These are phyloP conservation scores for Argentina anserina DNA, from an alignment of 306 rosid species.

Conservation along the genomic window DNA sequence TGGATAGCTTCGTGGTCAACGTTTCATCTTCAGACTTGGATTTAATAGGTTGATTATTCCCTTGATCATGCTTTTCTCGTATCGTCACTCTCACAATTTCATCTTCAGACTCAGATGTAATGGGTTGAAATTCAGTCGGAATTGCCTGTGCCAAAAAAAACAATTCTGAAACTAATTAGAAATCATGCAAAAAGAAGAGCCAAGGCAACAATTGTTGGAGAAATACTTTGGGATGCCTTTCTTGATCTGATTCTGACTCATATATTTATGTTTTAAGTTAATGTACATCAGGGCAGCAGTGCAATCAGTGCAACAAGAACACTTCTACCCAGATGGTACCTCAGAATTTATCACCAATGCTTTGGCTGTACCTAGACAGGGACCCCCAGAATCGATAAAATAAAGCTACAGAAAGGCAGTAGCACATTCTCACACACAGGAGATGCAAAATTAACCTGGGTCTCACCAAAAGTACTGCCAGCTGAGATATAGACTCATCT, in stretches of 20 bases:
- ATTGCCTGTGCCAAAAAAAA: constrained; percentile 33
- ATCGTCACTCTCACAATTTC: constrained; percentile 38
- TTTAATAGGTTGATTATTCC: constrained; percentile 51
- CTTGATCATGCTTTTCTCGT: constrained; percentile 48
- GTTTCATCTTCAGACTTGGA: constrained; percentile 42
- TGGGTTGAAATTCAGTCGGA: constrained; percentile 42
- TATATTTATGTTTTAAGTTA: background rate
- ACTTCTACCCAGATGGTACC: background rate
- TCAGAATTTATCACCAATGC: background rate
- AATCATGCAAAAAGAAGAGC: background rate
- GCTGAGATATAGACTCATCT: background rate
- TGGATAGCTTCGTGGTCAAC: constrained; percentile 34
- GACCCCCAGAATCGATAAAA: background rate
- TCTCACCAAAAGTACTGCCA: background rate
- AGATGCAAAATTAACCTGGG: background rate
- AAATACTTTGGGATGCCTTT: background rate
- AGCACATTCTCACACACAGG: background rate
- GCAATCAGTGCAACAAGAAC: background rate
- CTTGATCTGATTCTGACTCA: background rate
- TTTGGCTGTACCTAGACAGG: background rate
- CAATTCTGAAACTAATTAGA: constrained; percentile 4
- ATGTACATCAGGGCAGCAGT: background rate
- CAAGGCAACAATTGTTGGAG: background rate
- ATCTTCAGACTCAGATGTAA: constrained; percentile 53
- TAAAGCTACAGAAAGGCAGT: background rate